Evolutionary conservation across 2,329 filamentous ascomycete genomes (phyloP), one percentile per base, ranked within the genome.

Genomic region (Arthrocladium fulminans): DNA sequence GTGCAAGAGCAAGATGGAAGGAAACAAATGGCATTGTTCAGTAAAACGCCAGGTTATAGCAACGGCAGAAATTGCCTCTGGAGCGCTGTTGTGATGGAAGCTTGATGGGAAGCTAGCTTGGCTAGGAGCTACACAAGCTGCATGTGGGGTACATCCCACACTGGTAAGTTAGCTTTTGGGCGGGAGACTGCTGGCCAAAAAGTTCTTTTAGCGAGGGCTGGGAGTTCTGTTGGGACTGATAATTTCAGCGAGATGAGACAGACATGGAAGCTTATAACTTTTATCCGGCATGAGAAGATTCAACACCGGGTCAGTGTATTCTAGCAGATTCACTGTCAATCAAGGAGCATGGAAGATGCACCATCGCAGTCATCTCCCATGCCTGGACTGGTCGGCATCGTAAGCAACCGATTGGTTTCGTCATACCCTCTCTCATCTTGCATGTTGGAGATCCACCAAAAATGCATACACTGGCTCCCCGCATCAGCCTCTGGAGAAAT

Each of bases 31-130:
- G 15, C 22, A 15, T 22, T 29, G 3, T 39, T 15, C 15, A 29
- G 32, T 20, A 12, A 25, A 25, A 44, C 23, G 17, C 27, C 15
- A 35, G 15, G 24, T 35, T 45, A 20, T 34, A 3, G 15, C n/a
- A 13, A 35, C 29, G 42, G 42, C 42, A 45, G 12, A 45, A 45
- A 45, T 51, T 48, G 34, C 42, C 43, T 46, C 9, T 32, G 35
- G 29, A 25, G 20, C 30, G 38, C 19, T 23, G 12, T 19, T 12
- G 25, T 19, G 15, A 32, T 35, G 15, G n/a, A 35, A 45, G 30
- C 23, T 27, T 35, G 42, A 15, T 45, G 42, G 24, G 42, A 20
- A 45, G 42, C 42, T 30, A 17, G 22, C n/a, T n/a, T 7, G 27
- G 22, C 24, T 23, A n/a, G 39, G 9, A 45, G 42, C 42, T 35